Evolutionary conservation across 2,329 filamentous ascomycete genomes (phyloP).

Genomic region (Colletotrichum sp.): DNA sequence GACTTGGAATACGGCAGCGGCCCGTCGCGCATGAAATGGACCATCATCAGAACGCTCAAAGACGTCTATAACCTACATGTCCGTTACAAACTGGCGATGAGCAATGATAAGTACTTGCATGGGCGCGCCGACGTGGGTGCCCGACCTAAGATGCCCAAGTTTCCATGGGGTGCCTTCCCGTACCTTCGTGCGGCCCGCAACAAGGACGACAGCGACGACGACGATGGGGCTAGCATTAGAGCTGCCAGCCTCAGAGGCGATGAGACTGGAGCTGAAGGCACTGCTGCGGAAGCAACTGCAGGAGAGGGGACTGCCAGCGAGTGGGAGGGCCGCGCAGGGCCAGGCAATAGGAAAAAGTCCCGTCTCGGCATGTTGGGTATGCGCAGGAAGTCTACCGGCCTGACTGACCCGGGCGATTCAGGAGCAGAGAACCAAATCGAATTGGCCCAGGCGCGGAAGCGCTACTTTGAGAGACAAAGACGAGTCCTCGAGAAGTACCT

Average conservation of each 20-base stretch:
- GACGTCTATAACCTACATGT: constrained; percentile 94
- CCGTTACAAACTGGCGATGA: constrained; percentile 88
- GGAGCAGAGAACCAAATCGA: constrained; percentile 39
- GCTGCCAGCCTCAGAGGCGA: constrained; percentile 41
- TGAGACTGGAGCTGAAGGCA: constrained; percentile 50
- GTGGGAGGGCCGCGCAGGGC: constrained; percentile 24
- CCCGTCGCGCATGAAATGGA: constrained; percentile 95
- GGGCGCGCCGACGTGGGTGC: constrained; percentile 68
- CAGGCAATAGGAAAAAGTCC: constrained; percentile 48
- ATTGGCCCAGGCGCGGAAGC: constrained; percentile 48
- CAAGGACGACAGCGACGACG: constrained; percentile 81
- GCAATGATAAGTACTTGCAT: constrained; percentile 82
- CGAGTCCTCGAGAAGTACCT: constrained; percentile 88
- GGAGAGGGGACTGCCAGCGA: constrained; percentile 52
- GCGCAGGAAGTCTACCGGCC: constrained; percentile 57
- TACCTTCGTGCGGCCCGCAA: constrained; percentile 84
- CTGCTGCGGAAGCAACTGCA: constrained; percentile 53
- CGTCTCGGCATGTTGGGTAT: constrained; percentile 59
- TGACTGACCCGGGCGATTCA: constrained; percentile 53
- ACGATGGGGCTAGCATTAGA: constrained; percentile 24
- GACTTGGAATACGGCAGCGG: constrained; percentile 97
- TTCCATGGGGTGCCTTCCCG: constrained; percentile 87
- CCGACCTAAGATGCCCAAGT: constrained; percentile 83
- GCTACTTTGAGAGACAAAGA: constrained; percentile 83
- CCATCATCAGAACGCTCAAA: constrained; percentile 82